These are phyloP conservation scores for Paspalum notatum DNA, from an alignment of 176 grass and related monocot species.

Conservation along the genomic window DNA sequence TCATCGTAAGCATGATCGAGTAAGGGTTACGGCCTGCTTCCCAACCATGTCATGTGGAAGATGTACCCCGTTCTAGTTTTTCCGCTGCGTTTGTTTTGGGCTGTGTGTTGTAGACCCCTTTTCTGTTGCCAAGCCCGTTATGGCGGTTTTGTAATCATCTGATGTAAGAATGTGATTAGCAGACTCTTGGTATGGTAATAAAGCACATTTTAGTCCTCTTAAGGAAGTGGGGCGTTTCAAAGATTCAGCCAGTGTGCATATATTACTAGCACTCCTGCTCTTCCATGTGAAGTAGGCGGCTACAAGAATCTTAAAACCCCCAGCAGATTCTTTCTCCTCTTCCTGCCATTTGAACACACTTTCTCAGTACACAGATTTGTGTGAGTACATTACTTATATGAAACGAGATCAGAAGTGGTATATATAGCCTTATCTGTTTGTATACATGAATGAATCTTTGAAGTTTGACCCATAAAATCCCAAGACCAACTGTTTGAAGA, in stretches of 20 bases:
- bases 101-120: too few species aligned
- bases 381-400: neutral
- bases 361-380: slow-evolving; percentile 32
- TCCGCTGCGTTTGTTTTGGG: too few species aligned
- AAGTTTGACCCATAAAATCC: slow-evolving; percentile 39
- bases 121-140: too few species aligned
- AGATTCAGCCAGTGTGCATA: slow-evolving; percentile 13
- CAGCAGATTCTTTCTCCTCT: slow-evolving; percentile 17
- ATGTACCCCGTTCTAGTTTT: too few species aligned
- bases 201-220: too few species aligned
- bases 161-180: too few species aligned
- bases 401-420: slow-evolving; percentile 33
- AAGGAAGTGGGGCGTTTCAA: too few species aligned
- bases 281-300: slow-evolving; percentile 46
- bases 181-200: too few species aligned
- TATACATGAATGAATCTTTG: slow-evolving; percentile 23
- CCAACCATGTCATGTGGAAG: too few species aligned
- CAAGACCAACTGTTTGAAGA: slow-evolving; percentile 23
- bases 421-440: neutral
- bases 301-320: slow-evolving; percentile 36
- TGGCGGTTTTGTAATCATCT: too few species aligned
- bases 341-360: neutral
- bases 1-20: too few species aligned
- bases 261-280: neutral
- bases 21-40: too few species aligned